phyloP scores from a whole-genome alignment of 495 filamentous ascomycete genomes.

The Lasiosphaeris hirsuta region DNA sequence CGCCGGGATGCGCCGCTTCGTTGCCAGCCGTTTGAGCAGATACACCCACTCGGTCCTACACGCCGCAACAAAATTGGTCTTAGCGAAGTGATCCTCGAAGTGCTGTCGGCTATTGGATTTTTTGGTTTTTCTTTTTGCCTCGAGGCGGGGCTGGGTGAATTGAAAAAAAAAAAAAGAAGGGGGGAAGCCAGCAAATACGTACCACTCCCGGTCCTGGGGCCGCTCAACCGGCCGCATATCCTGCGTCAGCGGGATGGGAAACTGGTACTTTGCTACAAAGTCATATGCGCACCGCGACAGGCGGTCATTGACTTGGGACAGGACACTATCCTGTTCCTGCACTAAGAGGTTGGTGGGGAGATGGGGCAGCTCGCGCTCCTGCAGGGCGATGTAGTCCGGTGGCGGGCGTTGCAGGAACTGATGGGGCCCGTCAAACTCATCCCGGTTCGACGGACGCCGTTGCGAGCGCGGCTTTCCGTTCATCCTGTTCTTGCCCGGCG shows the following conservation, averaged over 20 bases:
- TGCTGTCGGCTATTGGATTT: too few relatives aligned
- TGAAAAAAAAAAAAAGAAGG: too few relatives aligned
- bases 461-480: slow-evolving; percentile 56
- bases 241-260: slow-evolving; percentile 74
- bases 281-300: slow-evolving; percentile 82
- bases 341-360: slow-evolving; percentile 78
- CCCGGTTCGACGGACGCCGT: slow-evolving; percentile 72
- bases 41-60: slow-evolving; percentile 80
- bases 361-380: slow-evolving; percentile 74
- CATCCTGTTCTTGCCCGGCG: slow-evolving; percentile 39
- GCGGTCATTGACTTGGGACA: slow-evolving; percentile 75
- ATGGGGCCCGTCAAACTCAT: slow-evolving; percentile 85
- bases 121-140: too few relatives aligned
- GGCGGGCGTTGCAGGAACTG: slow-evolving; percentile 70
- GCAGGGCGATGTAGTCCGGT: slow-evolving; percentile 61
- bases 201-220: slow-evolving; percentile 76
- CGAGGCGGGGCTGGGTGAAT: too few relatives aligned
- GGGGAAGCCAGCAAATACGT: not conserved
- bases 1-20: slow-evolving; percentile 78
- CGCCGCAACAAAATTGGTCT: too few relatives aligned
- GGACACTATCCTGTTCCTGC: slow-evolving; percentile 77
- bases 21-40: slow-evolving; percentile 79
- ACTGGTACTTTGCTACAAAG: slow-evolving; percentile 86
- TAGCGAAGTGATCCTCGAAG: too few relatives aligned
- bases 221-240: slow-evolving; percentile 77